Percentiles rank a stretch among this genome's conserved stretches.
These are phyloP conservation scores for Rhodofomes roseus DNA, from an alignment of 1,284 basidiomycete genomes.

Conservation along the genomic window DNA sequence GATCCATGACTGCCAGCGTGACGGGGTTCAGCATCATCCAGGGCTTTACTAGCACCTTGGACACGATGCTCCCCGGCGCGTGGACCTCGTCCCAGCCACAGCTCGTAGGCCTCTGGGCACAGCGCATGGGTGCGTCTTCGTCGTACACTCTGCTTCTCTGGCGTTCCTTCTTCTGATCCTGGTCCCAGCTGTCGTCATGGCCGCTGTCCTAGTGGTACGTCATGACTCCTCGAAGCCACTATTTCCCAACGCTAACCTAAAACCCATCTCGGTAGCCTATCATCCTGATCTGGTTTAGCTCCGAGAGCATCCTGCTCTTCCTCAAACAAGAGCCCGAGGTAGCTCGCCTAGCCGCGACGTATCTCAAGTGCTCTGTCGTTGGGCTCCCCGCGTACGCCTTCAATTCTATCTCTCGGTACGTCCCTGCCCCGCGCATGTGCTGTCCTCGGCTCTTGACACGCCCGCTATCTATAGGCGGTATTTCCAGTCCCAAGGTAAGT, in stretches of 20 bases:
- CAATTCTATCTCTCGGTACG: conserved; percentile 64
- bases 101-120: conserved; percentile 87
- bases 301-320: conserved; percentile 73
- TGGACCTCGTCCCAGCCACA: conserved; percentile 85
- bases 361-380: conserved; percentile 74
- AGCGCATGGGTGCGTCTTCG: conserved; percentile 69
- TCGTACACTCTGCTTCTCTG: neutral
- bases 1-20: conserved; percentile 83
- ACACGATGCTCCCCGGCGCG: conserved; percentile 87
- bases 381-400: conserved; percentile 90
- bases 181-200: conserved; percentile 60
- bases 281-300: conserved; percentile 73
- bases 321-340: conserved; percentile 88
- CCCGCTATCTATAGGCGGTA: conserved; percentile 58
- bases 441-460: conserved; percentile 8
- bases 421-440: conserved; percentile 5
- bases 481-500: conserved; percentile 80
- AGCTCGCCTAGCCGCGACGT: conserved; percentile 72
- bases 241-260: neutral
- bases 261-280: conserved; percentile 48
- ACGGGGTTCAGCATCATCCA: conserved; percentile 75
- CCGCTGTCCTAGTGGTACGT: conserved; percentile 54
- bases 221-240: conserved; percentile 5
- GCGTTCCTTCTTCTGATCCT: neutral
- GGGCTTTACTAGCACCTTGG: conserved; percentile 81